Evolutionary conservation across 2,329 filamentous ascomycete genomes (phyloP).

Genomic region (Leptographium procerum): DNA sequence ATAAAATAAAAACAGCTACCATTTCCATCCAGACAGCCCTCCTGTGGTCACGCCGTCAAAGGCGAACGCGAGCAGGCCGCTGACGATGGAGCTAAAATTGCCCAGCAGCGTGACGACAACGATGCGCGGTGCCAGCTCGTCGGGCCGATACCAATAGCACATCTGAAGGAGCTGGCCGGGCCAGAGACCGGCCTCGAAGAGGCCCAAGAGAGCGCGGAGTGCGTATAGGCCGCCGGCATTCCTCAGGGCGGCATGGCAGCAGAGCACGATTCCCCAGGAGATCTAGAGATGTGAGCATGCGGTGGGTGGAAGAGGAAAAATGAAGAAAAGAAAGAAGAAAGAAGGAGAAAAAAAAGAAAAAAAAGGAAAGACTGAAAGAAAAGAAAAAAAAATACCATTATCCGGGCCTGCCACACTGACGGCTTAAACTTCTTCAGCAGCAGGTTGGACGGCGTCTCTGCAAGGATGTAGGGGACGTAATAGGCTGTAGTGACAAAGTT

Average conservation of each 20-base stretch:
- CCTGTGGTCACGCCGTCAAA: constrained; percentile 27
- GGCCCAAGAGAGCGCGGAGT: constrained; percentile 47
- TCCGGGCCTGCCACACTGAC: constrained; percentile 61
- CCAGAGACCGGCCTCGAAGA: constrained; percentile 57
- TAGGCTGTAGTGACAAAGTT: constrained; percentile 27
- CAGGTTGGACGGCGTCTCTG: constrained; percentile 68
- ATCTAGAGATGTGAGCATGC: not conserved
- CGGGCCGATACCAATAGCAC: constrained; percentile 35
- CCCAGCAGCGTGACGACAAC: constrained; percentile 34
- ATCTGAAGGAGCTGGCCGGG: constrained; percentile 43
- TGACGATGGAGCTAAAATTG: constrained; percentile 28
- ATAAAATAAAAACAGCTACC: constrained; percentile 13
- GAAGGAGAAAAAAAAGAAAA: too few relatives aligned
- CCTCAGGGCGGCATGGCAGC: constrained; percentile 40
- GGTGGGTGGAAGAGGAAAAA: too few relatives aligned
- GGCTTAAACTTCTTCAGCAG: constrained; percentile 64
- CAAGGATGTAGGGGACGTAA: constrained; percentile 58
- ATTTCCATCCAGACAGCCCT: constrained; percentile 24
- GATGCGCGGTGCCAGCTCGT: constrained; percentile 33
- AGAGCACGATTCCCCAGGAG: constrained; percentile 38
- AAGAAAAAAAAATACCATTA: too few relatives aligned
- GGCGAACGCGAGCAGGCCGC: constrained; percentile 30
- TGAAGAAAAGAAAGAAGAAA: too few relatives aligned
- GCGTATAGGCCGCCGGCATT: constrained; percentile 35
- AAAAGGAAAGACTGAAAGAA: not conserved